These are phyloP conservation scores for Fusarium chuoi DNA, from an alignment of 2,329 filamentous ascomycete genomes.

Conservation along the genomic window DNA sequence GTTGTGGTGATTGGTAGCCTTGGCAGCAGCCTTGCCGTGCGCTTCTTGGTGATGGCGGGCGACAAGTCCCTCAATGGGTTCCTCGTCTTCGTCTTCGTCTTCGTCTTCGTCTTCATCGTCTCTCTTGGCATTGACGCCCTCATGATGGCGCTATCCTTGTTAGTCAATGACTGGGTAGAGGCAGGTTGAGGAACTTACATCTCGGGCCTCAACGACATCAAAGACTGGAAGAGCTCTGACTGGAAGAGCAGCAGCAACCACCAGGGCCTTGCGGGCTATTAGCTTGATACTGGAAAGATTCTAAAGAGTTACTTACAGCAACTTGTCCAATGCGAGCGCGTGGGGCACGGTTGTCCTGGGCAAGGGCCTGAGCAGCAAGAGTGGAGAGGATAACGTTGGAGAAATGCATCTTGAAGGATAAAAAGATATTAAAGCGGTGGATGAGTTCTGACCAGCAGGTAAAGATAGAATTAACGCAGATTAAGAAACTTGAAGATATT, in stretches of 20 bases:
- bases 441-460: constrained; percentile 16
- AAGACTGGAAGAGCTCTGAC: constrained; percentile 6
- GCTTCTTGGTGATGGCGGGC: not conserved
- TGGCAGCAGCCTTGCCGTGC: not conserved
- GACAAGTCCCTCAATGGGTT: not conserved
- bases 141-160: not conserved
- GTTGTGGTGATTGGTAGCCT: not conserved
- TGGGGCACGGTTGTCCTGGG: not conserved
- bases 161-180: not conserved
- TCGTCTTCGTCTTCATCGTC: not conserved
- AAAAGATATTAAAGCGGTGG: not conserved
- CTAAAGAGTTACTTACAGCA: not conserved
- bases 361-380: constrained; percentile 22
- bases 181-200: not conserved
- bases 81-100: not conserved
- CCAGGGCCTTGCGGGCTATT: not conserved
- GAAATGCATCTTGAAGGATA: constrained; percentile 9
- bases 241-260: constrained; percentile 18
- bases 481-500: not conserved
- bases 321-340: not conserved
- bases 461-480: not conserved
- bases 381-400: constrained; percentile 3
- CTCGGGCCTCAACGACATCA: not conserved
- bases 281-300: fast-evolving
- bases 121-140: not conserved